These are phyloP conservation scores for Corrigiola litoralis DNA, from an alignment of 179 eudicot genomes.

Conservation along the genomic window DNA sequence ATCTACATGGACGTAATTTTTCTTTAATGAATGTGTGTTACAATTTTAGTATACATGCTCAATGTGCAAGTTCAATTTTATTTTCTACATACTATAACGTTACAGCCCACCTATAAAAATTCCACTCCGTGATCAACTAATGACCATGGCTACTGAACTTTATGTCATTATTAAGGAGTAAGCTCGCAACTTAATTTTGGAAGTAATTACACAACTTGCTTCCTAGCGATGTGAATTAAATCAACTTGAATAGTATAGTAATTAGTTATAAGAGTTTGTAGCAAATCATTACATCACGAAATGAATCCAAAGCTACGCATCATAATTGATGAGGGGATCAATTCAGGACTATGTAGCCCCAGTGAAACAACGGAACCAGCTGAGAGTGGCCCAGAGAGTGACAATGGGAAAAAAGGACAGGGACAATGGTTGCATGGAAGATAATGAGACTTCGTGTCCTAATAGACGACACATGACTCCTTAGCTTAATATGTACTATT, in stretches of 20 bases:
- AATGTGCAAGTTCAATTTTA: no score
- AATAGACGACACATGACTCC: slow-evolving; percentile 22
- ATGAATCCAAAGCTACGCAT: neutral
- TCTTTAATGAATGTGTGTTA: no score
- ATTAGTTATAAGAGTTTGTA: neutral
- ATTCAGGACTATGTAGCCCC: neutral
- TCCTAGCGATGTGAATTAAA: no score
- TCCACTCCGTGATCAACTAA: no score
- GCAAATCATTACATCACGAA: neutral
- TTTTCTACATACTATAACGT: no score
- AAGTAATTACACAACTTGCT: no score
- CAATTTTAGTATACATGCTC: neutral
- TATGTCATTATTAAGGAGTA: no score
- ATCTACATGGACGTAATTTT: no score
- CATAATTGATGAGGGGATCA: neutral
- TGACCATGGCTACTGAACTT: no score
- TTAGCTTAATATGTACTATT: neutral
- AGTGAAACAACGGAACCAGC: slow-evolving; percentile 5
- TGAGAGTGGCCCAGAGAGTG: slow-evolving; percentile 2
- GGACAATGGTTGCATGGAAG: slow-evolving; percentile 24
- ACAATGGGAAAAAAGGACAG: slow-evolving; percentile 5
- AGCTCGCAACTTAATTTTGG: no score
- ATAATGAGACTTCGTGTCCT: slow-evolving; percentile 29
- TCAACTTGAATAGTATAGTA: no score
- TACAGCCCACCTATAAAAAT: no score